Evolutionary conservation across 148 eudicot species (phyloP), one percentile per base, ranked within the genome.

Genomic region (Chenopodium album): DNA sequence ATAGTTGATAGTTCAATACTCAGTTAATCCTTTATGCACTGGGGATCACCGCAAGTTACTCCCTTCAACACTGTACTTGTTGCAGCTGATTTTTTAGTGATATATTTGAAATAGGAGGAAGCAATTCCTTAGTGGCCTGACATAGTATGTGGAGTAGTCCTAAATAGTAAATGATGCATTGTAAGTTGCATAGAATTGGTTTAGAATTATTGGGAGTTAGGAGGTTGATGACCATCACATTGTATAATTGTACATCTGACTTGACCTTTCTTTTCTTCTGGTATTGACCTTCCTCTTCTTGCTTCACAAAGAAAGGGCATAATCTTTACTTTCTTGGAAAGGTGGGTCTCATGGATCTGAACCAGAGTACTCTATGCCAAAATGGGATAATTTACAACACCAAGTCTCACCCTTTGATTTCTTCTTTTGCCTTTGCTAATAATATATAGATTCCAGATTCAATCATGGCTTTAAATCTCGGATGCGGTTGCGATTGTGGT

Each of bases 111-210:
- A 26, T 50, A 46, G 34, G 32, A 10, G 22, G 29, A 48, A 74
- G 11, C 63, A 4, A 28, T 50, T 11, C 77, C 52, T 20, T 32
- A 19, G 52, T 26, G 77, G 1, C 31, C 5, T 10, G 47, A 26
- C 13, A 28, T 26, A 10, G 19, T 46, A 73, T 1, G 16, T 47
- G 29, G 31, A 73, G 10, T 3, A 9, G 75, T 54, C 50, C n/a
- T 48, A 52, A 50, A 9, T 4, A 48, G 32, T 16, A 29, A 23
- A 47, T 71, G 48, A 37, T 13, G 14, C 75, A 37, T 71, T 17
- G 34, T 70, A 56, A 70, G 73, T 46, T 73, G 34, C 20, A 4
- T 72, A n/a, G 74, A 34, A n/a, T 72, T 32, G 73, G 74, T 37
- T 0, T 13, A 29, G 23, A 17, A 34, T 17, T 34, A 20, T 34